phyloP scores from a whole-genome alignment of 768 basidiomycete genomes.

The Suillus subaureus region DNA sequence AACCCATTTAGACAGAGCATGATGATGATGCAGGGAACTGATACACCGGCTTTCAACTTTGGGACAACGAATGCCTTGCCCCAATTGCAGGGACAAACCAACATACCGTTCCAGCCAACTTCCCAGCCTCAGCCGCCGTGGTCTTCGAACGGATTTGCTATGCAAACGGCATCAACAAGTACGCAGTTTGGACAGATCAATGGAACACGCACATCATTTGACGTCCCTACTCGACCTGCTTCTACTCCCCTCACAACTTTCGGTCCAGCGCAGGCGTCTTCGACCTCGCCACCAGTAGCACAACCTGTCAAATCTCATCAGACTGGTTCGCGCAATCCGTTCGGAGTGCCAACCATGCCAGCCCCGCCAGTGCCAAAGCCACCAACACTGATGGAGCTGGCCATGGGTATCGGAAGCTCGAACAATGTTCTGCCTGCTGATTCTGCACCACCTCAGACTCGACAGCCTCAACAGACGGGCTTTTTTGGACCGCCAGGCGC shows the following conservation, averaged over 20 bases:
- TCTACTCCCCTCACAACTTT: conserved; percentile 69
- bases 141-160: conserved; percentile 13
- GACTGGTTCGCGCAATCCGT: conserved; percentile 95
- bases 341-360: conserved; percentile 70
- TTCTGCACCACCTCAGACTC: conserved; percentile 32
- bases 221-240: conserved; percentile 59
- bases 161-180: conserved; percentile 13
- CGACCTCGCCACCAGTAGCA: conserved; percentile 45
- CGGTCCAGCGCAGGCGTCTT: conserved; percentile 25
- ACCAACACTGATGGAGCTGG: conserved; percentile 82
- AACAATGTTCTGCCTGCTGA: conserved; percentile 18
- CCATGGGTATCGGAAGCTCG: conserved; percentile 47
- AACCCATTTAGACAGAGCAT: conserved; percentile 88
- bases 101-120: conserved; percentile 15
- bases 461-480: conserved; percentile 27
- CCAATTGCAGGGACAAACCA: conserved; percentile 21
- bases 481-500: conserved; percentile 34
- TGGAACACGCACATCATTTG: conserved; percentile 7
- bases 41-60: conserved; percentile 48
- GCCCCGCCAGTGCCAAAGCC: conserved; percentile 70
- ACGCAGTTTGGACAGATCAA: conserved; percentile 11
- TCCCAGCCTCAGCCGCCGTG: conserved; percentile 19
- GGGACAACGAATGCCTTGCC: conserved; percentile 19
- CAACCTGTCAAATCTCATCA: conserved; percentile 83
- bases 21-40: conserved; percentile 65